Conservation (phyloP, 805 yeast species). For the Huiozyma sinensis region DNA sequence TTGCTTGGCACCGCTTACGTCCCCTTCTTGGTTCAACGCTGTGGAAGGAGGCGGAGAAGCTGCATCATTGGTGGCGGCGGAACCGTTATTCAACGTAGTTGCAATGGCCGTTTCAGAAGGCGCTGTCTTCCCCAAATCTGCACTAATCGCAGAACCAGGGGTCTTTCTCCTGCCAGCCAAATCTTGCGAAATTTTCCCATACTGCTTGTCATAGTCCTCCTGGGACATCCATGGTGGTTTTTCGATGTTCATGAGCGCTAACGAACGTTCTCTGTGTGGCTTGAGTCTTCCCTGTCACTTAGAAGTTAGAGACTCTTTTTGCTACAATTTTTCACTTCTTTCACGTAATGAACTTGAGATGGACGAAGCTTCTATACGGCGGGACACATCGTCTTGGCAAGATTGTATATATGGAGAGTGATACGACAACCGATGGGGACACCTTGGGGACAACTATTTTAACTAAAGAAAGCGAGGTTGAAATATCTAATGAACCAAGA, state of each 20-base stretch:
- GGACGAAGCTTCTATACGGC: too few species aligned
- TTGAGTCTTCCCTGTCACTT: too few species aligned
- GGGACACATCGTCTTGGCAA: too few species aligned
- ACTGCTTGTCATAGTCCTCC: slow-evolving; percentile 27
- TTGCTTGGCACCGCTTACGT: neutral
- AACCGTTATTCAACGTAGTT: neutral
- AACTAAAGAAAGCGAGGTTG: too few species aligned
- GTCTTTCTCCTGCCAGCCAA: slow-evolving; percentile 1
- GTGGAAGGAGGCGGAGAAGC: neutral
- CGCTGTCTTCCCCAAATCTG: neutral
- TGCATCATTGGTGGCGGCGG: neutral
- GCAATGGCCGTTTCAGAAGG: too few species aligned
- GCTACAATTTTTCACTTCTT: too few species aligned
- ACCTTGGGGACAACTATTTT: too few species aligned
- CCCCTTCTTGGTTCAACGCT: neutral
- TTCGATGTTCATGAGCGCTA: slow-evolving; percentile 16
- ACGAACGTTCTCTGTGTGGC: neutral
- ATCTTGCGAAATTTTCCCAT: slow-evolving; percentile 9
- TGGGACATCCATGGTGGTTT: slow-evolving; percentile 31
- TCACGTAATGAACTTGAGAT: too few species aligned
- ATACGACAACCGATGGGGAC: too few species aligned
- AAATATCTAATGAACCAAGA: too few species aligned
- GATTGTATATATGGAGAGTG: too few species aligned
- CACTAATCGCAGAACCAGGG: neutral
- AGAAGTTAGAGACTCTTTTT: too few species aligned